These are phyloP conservation scores for Botryotinia convoluta DNA, from an alignment of 2,329 filamentous ascomycete genomes.

Conservation along the genomic window DNA sequence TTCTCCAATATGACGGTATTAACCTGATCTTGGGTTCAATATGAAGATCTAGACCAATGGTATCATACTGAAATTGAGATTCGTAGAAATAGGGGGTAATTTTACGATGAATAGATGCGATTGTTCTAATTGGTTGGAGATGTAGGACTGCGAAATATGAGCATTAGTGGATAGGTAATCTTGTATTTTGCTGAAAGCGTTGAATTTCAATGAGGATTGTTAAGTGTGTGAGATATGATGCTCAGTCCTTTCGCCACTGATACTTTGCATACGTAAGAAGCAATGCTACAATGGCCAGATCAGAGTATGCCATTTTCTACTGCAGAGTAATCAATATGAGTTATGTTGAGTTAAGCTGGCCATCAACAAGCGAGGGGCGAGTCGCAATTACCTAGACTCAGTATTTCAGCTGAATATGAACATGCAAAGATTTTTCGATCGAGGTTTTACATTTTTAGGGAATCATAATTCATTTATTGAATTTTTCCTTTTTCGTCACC, in stretches of 20 bases:
- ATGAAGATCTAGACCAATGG: background rate
- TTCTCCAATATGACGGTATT: background rate
- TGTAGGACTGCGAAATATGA: background rate
- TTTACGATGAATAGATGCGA: background rate
- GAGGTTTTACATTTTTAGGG: accelerated
- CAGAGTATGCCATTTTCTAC: background rate
- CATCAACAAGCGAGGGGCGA: background rate
- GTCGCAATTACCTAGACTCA: background rate
- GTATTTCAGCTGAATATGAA: background rate
- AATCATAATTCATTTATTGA: background rate
- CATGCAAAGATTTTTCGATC: accelerated
- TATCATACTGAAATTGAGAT: background rate
- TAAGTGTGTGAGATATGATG: background rate
- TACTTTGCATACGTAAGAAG: background rate
- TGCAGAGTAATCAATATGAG: background rate
- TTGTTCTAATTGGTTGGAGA: accelerated
- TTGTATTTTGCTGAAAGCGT: background rate
- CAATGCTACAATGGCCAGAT: accelerated
- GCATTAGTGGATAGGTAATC: background rate
- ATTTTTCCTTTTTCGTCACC: background rate
- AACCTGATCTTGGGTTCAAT: background rate
- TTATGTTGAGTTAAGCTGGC: background rate
- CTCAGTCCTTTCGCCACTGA: background rate
- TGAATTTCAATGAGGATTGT: background rate
- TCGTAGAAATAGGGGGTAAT: background rate